Base-by-base conservation (phyloP, 306 rosid species). In the Betula pendula region DNA sequence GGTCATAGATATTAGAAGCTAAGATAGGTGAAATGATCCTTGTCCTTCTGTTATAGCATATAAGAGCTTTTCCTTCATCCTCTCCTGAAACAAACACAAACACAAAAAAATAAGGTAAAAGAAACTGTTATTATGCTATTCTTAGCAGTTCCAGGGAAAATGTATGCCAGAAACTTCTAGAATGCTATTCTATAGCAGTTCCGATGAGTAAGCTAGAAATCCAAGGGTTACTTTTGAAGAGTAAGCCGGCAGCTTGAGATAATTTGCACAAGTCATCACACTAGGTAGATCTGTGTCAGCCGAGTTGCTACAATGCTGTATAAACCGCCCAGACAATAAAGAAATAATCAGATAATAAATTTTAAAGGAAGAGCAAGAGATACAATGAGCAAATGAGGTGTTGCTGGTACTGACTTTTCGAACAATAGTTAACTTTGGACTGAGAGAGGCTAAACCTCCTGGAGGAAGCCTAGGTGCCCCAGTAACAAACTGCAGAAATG, bases 211-310 rank as follows among this genome's bases (percentile, higher is more conserved):
- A 62, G 75, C 27, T 55, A 69, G 58, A 74, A 75, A 77, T 70
- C 75, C 55, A 8, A 75, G 62, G 73, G 16, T 81, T 70, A 96
- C 99, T 80, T 93, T 93, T 77, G 98, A 86, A 22, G 98, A 88
- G 89, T 93, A 96, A 9, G 99, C 93, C 29, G 99, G 99, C 72
- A 96, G 81, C 91, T 96, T 96, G 70, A 96, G 96, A 83, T 96
- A 96, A 82, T 96, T 96, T 74, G 99, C 99, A 72, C 99, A 96
- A 6, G 99, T 93, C 99, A 96, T 96, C 87, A 93, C 99, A 17
- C 99, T 96, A 15, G 99, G 99, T 70, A 96, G 86, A 83, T 96
- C 99, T 45, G 87, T 31, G 80, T 96, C 97, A 11, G 84, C 87
- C 56, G 45, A 83, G 89, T 85, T 83, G 86, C 80, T 84, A 70